Evolutionary conservation across 805 yeast genomes (phyloP).

Genomic region (Wickerhamomyces rabaulensis): DNA sequence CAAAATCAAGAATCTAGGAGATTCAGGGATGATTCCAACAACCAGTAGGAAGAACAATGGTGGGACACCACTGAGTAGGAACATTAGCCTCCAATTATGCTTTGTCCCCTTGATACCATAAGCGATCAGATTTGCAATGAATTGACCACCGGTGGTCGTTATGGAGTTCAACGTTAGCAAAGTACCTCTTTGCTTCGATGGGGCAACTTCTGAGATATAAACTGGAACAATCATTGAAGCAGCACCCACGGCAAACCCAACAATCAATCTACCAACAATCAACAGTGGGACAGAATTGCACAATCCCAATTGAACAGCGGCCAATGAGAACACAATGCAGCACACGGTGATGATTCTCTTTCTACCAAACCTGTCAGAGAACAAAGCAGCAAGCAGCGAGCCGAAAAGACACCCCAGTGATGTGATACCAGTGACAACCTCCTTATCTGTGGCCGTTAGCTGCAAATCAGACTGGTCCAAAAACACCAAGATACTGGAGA

Average conservation of each 20-base stretch:
- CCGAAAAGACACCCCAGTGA: constrained; percentile 53
- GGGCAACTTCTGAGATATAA: constrained; percentile 48
- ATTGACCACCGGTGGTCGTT: constrained; percentile 48
- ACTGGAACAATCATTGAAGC: constrained; percentile 65
- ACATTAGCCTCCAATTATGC: constrained; percentile 35
- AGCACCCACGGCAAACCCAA: constrained; percentile 72
- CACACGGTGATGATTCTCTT: constrained; percentile 33
- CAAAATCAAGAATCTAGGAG: constrained; percentile 40
- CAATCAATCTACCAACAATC: constrained; percentile 53
- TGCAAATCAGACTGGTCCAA: constrained; percentile 33
- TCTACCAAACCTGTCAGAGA: constrained; percentile 47
- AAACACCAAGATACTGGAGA: constrained; percentile 51
- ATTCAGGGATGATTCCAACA: constrained; percentile 43
- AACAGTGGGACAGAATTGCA: constrained; percentile 34
- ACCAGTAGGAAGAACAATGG: constrained; percentile 33
- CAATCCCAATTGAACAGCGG: constrained; percentile 46
- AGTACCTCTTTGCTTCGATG: constrained; percentile 34
- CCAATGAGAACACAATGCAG: constrained; percentile 39
- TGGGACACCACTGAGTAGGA: constrained; percentile 35
- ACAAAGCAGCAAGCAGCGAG: constrained; percentile 42
- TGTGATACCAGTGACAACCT: constrained; percentile 37
- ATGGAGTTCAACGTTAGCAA: constrained; percentile 33
- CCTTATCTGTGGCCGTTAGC: constrained; percentile 34
- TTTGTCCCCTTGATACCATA: constrained; percentile 24
- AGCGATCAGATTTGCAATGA: constrained; percentile 37